Evolutionary conservation across 345 rosid genomes (phyloP).

Genomic region (Citrus sinensis): DVS_A1.0 CM039169.1:31459501-31460000

Average conservation of each 20-base stretch:
- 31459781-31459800: background rate
- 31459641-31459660: too few species aligned
- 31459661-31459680: too few species aligned
- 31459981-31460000: background rate
- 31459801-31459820: background rate
- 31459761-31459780: background rate
- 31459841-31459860: background rate
- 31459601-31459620: too few species aligned
- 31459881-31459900: background rate
- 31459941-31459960: background rate
- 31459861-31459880: background rate
- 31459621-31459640: fast-evolving
- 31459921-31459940: background rate
- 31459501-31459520: too few species aligned
- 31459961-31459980: background rate
- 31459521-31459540: too few species aligned
- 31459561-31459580: too few species aligned
- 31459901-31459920: too few species aligned
- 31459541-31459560: fast-evolving
- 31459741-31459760: too few species aligned
- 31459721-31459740: too few species aligned
- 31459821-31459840: background rate
- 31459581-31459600: fast-evolving
- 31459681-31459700: too few species aligned
- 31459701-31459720: too few species aligned